Percentiles rank a stretch among this genome's conserved stretches.
phyloP scores from a whole-genome alignment of 805 yeast genomes.

The Teunomyces kruisii region DNA sequence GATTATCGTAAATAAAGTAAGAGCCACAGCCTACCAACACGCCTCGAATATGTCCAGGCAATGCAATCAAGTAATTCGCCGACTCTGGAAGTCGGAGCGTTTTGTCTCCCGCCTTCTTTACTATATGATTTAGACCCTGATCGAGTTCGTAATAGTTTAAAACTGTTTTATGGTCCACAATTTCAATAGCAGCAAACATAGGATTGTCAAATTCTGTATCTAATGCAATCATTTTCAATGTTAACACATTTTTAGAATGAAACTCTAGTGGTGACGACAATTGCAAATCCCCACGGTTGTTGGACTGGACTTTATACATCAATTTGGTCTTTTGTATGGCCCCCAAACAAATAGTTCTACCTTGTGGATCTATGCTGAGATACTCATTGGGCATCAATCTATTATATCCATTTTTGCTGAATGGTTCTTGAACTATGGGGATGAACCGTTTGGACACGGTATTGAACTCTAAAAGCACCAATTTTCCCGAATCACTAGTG shows the following conservation, averaged over 20 bases:
- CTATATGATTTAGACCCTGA: conserved; percentile 77
- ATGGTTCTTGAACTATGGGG: conserved; percentile 60
- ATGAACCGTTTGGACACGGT: conserved; percentile 39
- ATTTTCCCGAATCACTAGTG: conserved; percentile 78
- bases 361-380: conserved; percentile 66
- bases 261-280: conserved; percentile 79
- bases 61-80: conserved; percentile 56
- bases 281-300: conserved; percentile 41
- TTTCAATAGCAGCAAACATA: conserved; percentile 75
- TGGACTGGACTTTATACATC: conserved; percentile 61
- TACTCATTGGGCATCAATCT: conserved; percentile 75
- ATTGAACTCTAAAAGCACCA: conserved; percentile 53
- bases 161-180: conserved; percentile 31
- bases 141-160: conserved; percentile 80
- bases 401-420: conserved; percentile 71
- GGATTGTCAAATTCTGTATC: conserved; percentile 86
- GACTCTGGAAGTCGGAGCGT: conserved; percentile 16
- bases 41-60: conserved; percentile 77
- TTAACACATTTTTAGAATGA: conserved; percentile 47
- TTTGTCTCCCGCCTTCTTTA: conserved; percentile 25
- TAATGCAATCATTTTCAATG: conserved; percentile 55
- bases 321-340: conserved; percentile 75
- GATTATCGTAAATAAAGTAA: conserved; percentile 50
- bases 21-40: conserved; percentile 62
- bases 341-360: conserved; percentile 65